phyloP scores from a whole-genome alignment of 1,284 basidiomycete species.

The Tylopilus orsonianus region DNA sequence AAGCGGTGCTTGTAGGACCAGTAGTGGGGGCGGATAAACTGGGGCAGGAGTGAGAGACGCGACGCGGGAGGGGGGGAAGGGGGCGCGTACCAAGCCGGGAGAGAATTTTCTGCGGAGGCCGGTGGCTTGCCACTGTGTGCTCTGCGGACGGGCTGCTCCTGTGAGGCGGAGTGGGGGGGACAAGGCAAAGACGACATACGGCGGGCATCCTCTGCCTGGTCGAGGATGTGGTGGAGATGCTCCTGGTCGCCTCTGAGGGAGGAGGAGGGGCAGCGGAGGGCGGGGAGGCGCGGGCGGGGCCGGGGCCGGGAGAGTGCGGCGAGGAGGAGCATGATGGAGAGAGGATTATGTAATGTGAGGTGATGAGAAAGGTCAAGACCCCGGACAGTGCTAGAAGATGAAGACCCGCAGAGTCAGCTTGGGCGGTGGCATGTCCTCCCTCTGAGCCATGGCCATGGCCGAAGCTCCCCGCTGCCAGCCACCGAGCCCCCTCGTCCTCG shows the following conservation, averaged over 20 bases:
- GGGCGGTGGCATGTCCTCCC: not conserved
- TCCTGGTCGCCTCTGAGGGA: constrained; percentile 26
- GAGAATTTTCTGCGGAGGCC: constrained; percentile 29
- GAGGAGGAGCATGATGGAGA: constrained; percentile 12
- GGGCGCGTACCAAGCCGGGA: constrained; percentile 19
- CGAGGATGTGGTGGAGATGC: constrained; percentile 25
- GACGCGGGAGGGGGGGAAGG: not conserved
- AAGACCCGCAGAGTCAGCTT: not conserved
- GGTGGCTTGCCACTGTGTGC: constrained; percentile 23
- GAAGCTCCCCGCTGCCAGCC: constrained; percentile 58
- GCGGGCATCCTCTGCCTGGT: constrained; percentile 23
- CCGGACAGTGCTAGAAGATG: constrained; percentile 21
- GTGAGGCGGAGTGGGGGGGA: no score
- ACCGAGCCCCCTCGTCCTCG: constrained; percentile 75
- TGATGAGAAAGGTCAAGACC: constrained; percentile 11
- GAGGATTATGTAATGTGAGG: no score
- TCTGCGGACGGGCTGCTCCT: not conserved
- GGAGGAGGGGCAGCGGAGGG: constrained; percentile 15
- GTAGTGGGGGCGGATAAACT: constrained; percentile 50
- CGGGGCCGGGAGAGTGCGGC: constrained; percentile 11
- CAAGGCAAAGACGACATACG: not conserved
- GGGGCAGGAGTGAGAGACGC: not conserved
- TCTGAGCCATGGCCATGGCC: constrained; percentile 21
- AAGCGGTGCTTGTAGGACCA: constrained; percentile 43
- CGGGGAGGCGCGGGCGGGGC: not conserved